Evolutionary conservation across 305 asterid species (phyloP), one percentile per base, ranked within the genome.

Genomic region (Fraxinus angustifolia): DNA sequence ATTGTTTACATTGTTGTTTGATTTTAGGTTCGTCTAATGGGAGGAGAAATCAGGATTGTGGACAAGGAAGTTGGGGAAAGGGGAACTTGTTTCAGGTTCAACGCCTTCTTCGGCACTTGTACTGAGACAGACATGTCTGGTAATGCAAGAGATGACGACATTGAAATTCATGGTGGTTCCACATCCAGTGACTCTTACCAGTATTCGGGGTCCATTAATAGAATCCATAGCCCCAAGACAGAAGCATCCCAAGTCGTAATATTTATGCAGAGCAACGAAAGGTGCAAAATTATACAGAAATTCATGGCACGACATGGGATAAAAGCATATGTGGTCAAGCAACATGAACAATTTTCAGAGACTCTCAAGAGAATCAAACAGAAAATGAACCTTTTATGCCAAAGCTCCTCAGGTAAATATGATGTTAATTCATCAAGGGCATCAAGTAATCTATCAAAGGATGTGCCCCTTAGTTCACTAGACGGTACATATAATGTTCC

Each of bases 271-370:
- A 87, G 88, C 76, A 30, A 50, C 8, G 76, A 85, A 58, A 84
- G 92, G 42, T 71, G 90, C 60, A 75, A 8, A 0, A 50, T 91
- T 21, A 0, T 88, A 83, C 87, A 88, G 14, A 79, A 78, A 17
- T 92, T 87, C 91, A 88, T 92, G 88, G 82, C 78, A 73, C 85
- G 86, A 23, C 89, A 81, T 3, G 93, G 93, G n/a, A 82, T 93
- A 56, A 88, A 86, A 80, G 96, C 90, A 11, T 88, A 82, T 2
- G 79, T 78, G 0, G 90, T 90, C 34, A 81, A 86, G 77, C 83
- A 90, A 16, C 85, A 83, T 14, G 83, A 87, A 19, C 88, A 68
- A 16, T 89, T 91, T 40, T 73, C 84, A 7, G 71, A 36, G 30
- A 34, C 85, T 68, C 85, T 91, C 28, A 85, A 76, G 87, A 81